Evolutionary conservation across 1,284 basidiomycete genomes (phyloP), one percentile per base, ranked within the genome.

Genomic region (Dichomitus squalens): DNA sequence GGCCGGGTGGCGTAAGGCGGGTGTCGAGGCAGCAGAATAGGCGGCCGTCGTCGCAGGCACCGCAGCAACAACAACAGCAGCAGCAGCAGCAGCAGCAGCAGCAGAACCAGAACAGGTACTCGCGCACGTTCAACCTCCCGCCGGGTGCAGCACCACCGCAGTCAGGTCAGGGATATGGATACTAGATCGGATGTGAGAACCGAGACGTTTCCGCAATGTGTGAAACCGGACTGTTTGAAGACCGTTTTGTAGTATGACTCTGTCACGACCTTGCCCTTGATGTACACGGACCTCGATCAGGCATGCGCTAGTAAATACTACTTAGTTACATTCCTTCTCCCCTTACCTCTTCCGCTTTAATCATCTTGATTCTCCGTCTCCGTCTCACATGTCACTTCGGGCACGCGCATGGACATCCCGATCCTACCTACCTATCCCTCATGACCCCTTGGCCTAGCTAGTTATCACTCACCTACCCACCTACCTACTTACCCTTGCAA

Each of bases 121-220:
- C 90, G 49, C 80, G 89, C 39, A 75, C 77, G 38, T 69, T 66
- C 55, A 77, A 64, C 53, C 75, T 92, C 14, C 90, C 90, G 4
- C 88, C 90, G 8, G 90, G 90, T 52, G 90, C 90, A 20, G 90
- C 89, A 21, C 75, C 87, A 29, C 89, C 88, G 20, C 82, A 83
- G 54, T 65, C 76, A 55, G 75, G 63, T 20, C 66, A 76, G 55
- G 75, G 62, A 25, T 66, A 67, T 52, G 73, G 69, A 33, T 67
- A 66, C 47, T 70, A 35, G 34, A 31, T 31, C 11, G 29, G 29
- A 31, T 31, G 11, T 34, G 12, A 36, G 35, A 5, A 16, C 35
- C 11, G 12, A n/a, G 35, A 16, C 35, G 12, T 36, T 36, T 36
- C 35, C 31, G 27, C 4, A 12, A 29, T 31, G n/a, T 47, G 27